phyloP scores from a whole-genome alignment of 805 yeast species.

The Starmera pachycereana region DNA sequence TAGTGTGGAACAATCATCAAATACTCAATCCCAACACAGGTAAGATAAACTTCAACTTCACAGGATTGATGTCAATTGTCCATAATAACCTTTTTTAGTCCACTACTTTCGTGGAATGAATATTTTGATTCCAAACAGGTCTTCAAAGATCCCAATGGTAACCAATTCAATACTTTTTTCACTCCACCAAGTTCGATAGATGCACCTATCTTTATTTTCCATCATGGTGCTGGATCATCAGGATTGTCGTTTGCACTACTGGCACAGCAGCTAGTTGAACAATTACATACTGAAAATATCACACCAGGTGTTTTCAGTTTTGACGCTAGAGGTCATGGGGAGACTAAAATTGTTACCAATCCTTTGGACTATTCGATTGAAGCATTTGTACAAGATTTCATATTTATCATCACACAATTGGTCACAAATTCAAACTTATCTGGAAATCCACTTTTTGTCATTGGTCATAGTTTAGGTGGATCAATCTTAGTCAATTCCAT shows the following conservation, averaged over 20 bases:
- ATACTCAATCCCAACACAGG: too few relatives aligned
- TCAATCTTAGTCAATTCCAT: constrained; percentile 58
- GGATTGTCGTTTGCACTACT: constrained; percentile 65
- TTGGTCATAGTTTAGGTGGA: constrained; percentile 95
- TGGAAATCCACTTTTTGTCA: constrained; percentile 34
- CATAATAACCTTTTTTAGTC: not conserved
- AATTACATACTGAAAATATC: constrained; percentile 17
- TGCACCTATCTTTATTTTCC: constrained; percentile 58
- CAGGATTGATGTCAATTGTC: too few relatives aligned
- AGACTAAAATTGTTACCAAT: constrained; percentile 23
- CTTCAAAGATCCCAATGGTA: constrained; percentile 13
- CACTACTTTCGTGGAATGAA: constrained; percentile 19
- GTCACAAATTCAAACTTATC: constrained; percentile 9
- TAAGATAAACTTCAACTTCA: too few relatives aligned
- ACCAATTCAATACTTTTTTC: constrained; percentile 45
- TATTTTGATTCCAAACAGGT: constrained; percentile 23
- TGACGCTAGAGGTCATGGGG: constrained; percentile 86
- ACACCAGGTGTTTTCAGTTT: constrained; percentile 57
- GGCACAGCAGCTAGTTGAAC: constrained; percentile 22
- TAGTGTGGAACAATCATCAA: too few relatives aligned
- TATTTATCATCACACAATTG: constrained; percentile 34
- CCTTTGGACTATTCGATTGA: constrained; percentile 32
- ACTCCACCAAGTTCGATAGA: constrained; percentile 33
- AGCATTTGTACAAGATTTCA: constrained; percentile 49
- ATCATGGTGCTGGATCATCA: constrained; percentile 95